Base-by-base conservation (phyloP, 257 asterid species). In the Salvia hispanica region DNA sequence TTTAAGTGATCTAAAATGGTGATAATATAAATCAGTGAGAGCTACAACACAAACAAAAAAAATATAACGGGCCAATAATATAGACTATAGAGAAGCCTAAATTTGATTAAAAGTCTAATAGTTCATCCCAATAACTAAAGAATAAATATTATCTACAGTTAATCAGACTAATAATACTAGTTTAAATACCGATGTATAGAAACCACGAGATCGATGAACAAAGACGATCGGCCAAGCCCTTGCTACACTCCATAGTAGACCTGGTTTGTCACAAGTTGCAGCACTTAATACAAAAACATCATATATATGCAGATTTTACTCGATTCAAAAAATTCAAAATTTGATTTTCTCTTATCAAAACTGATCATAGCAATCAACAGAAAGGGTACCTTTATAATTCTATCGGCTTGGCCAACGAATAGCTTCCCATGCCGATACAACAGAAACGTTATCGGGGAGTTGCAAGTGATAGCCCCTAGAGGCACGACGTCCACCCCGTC, bases 401-500 rank as follows among this genome's bases (percentile, higher is more conserved):
- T 60, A 74, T 92, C 86, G 55, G 95, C 88, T 73, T 83, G 96
- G 63, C 94, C 97, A 44, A 73, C 88, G 58, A 84, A 77, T 46
- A 92, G 81, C 80, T 88, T 92, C 77, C 88, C 97, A 40, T 86
- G 71, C 82, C 84, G 76, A 78, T 86, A 84, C 66, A 76, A 5
- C 37, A 92, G 79, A 69, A 84, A 66, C 16, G 95, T 85, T 73
- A 88, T 56, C 5, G 84, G 77, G 46, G 97, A 86, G 76, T 77
- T 78, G 67, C 88, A 80, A 25, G 84, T 53, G 36, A 90, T 71
- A 36, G 93, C 77, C 65, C 96, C 96, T 21, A 75, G 15, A 7
- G 78, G 69, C n/a, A 75, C 39, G 25, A 75, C 83, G 25, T 88
- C 86, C 21, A 71, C 31, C 44, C 72, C 83, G 28, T 70, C 74